These are phyloP conservation scores for Venturia asperata DNA, from an alignment of 2,329 filamentous ascomycete genomes.

Conservation along the genomic window DNA sequence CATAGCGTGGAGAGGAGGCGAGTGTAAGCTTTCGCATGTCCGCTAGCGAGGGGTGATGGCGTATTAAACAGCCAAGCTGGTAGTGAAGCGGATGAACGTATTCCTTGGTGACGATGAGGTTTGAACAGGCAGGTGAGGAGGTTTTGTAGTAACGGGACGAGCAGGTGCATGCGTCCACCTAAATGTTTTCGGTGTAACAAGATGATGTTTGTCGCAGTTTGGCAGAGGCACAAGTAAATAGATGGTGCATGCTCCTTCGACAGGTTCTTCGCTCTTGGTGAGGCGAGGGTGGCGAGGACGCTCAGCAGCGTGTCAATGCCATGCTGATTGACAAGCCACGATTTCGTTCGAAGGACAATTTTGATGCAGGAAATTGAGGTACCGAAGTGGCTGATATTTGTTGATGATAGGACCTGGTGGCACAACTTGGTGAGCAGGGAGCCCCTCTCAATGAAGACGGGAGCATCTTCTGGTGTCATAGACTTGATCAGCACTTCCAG, in stretches of 20 bases:
- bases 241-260: constrained; percentile 28
- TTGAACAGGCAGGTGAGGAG: constrained; percentile 50
- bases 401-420: not conserved
- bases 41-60: constrained; percentile 29
- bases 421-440: constrained; percentile 10
- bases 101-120: constrained; percentile 11
- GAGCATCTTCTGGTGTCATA: constrained; percentile 8
- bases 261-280: constrained; percentile 27
- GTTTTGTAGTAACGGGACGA: constrained; percentile 48
- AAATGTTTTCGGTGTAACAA: constrained; percentile 52
- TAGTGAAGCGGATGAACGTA: constrained; percentile 23
- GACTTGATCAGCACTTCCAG: constrained; percentile 9
- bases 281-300: constrained; percentile 31
- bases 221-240: constrained; percentile 49
- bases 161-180: constrained; percentile 53
- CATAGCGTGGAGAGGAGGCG: constrained; percentile 54
- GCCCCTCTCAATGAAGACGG: not conserved
- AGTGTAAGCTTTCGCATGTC: constrained; percentile 45
- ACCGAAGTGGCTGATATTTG: constrained; percentile 13
- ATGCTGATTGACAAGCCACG: constrained; percentile 38
- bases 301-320: constrained; percentile 37
- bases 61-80: constrained; percentile 29
- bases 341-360: constrained; percentile 20
- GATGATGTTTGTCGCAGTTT: constrained; percentile 46
- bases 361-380: constrained; percentile 11